Evolutionary conservation across 1,284 basidiomycete genomes (phyloP), one percentile per base, ranked within the genome.

Genomic region (Ustilago trichophora): DNA sequence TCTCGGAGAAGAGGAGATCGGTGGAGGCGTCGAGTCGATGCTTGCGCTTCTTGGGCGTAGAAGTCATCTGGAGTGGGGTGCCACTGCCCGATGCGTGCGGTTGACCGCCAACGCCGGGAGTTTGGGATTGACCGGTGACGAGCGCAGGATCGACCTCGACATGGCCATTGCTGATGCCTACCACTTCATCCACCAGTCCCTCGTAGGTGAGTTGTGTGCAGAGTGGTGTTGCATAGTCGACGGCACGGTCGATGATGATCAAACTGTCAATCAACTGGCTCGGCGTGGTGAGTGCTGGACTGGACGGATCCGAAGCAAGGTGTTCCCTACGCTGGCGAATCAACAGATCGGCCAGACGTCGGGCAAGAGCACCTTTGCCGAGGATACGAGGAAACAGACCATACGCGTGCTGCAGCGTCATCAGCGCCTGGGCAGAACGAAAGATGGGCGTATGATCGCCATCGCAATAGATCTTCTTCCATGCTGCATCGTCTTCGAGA

Each of bases 151-250:
- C 93, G 13, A 98, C 85, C 78, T 98, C 93, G 46, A 95, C 89
- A 75, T 96, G 91, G 4, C 91, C 90, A 74, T 96, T 92, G 82
- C 87, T 90, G 65, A 98, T 90, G 2, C 92, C 92, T 38, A 97
- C 85, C 35, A 93, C 84, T 80, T 98, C 96, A 76, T 98, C 95
- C n/a, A 98, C 86, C 36, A 99, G 88, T 15, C 96, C 96, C 80
- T 97, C 90, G 76, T 98, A 99, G 0, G 96, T 99, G 50, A 98
- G 84, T 78, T 98, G 95, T 1, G 95, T 98, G 40, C 95, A 88
- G 49, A 98, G 85, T 1, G 95, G 93, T 0, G 95, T 97, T 48
- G 96, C 89, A 88, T 97, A 91, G 80, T 98, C 96, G n/a, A 91
- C 88, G 37, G 89, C 87, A 45, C 96, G 87, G 81, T 99, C 96